Evolutionary conservation across 1,139 yeast species (phyloP).

Genomic region (Yamadazyma trypodendri): DNA sequence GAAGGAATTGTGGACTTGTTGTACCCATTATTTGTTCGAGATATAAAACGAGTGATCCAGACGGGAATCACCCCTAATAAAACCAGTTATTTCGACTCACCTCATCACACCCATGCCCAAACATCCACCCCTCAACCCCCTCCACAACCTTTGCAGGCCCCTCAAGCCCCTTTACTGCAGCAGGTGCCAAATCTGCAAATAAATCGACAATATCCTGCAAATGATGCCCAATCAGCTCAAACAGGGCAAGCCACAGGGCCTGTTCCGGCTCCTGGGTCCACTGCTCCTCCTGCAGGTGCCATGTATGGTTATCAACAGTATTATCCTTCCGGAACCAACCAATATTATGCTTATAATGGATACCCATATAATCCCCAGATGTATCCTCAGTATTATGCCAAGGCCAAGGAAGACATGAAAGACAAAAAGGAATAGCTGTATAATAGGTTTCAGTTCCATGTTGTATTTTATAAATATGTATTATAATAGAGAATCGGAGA

Average conservation of each 20-base stretch:
- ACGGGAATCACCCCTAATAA: slow-evolving; percentile 46
- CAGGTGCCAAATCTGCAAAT: neutral
- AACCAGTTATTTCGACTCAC: slow-evolving; percentile 21
- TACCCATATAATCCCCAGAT: slow-evolving; percentile 24
- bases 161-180: neutral
- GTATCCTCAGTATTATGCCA: slow-evolving; percentile 16
- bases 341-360: slow-evolving; percentile 20
- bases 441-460: slow-evolving; percentile 1
- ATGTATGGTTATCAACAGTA: slow-evolving; percentile 21
- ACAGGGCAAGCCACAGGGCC: slow-evolving; percentile 1
- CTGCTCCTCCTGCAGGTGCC: slow-evolving; percentile 8
- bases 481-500: too few relatives aligned
- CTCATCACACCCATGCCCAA: slow-evolving; percentile 10
- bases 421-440: slow-evolving; percentile 9
- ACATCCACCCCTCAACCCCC: slow-evolving; percentile 8
- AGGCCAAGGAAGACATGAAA: slow-evolving; percentile 12
- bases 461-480: slow-evolving; percentile 13
- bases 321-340: slow-evolving; percentile 13
- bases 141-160: neutral
- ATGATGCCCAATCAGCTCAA: neutral
- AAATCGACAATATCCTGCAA: neutral
- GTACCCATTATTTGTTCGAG: slow-evolving; percentile 86
- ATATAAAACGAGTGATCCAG: slow-evolving; percentile 70
- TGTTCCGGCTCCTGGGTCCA: slow-evolving; percentile 9
- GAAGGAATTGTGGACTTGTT: slow-evolving; percentile 84